Conservation (phyloP, 306 rosid species). For the Fragaria vesca region DNA sequence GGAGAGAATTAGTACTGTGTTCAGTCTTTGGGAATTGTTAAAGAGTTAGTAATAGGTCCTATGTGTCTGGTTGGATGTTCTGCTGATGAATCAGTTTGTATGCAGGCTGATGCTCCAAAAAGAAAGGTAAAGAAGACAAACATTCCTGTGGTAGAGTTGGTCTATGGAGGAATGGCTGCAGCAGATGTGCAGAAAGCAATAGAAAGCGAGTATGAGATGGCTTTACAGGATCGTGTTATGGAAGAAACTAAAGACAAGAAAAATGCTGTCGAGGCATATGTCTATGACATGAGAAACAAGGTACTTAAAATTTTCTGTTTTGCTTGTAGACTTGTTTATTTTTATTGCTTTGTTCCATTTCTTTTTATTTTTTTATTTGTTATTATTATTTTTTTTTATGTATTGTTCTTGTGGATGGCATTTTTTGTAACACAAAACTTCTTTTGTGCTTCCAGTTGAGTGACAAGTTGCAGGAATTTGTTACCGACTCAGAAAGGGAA, state of each 20-base stretch:
- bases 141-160: slow-evolving; percentile 60
- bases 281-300: slow-evolving; percentile 95
- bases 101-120: slow-evolving; percentile 69
- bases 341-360: no score
- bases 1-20: neutral
- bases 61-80: neutral
- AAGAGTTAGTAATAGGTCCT: neutral
- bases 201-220: slow-evolving; percentile 96
- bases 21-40: neutral
- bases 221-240: slow-evolving; percentile 95
- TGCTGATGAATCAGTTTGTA: neutral
- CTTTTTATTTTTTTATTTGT: no score
- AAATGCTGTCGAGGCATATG: slow-evolving; percentile 94
- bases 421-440: neutral
- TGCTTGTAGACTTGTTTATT: neutral
- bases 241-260: slow-evolving; percentile 97
- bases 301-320: slow-evolving; percentile 19
- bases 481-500: slow-evolving; percentile 70
- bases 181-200: slow-evolving; percentile 75
- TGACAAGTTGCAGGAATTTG: slow-evolving; percentile 77
- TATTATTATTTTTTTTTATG: neutral
- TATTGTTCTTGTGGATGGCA: neutral
- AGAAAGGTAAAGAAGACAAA: slow-evolving; percentile 79
- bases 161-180: slow-evolving; percentile 68
- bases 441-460: slow-evolving; percentile 50